Evolutionary conservation across 2,329 filamentous ascomycete genomes (phyloP).

Genomic region (Stylonectria norvegica): DNA sequence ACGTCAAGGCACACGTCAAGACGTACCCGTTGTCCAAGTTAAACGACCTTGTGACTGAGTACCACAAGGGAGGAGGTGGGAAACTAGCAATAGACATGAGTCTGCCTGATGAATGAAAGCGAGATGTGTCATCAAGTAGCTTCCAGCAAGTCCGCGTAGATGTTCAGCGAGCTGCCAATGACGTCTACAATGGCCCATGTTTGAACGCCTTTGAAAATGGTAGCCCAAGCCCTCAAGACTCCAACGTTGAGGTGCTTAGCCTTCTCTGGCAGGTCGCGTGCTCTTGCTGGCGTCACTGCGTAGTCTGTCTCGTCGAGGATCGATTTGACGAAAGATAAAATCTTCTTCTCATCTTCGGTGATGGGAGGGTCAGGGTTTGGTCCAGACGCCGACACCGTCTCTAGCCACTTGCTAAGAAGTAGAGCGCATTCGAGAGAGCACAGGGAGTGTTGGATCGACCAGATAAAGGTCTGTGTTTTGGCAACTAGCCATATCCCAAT

Average conservation of each 20-base stretch:
- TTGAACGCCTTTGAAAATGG: background rate
- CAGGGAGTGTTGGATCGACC: background rate
- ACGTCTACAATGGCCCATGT: slow-evolving; percentile 8
- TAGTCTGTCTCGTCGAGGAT: background rate
- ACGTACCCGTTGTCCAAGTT: slow-evolving; percentile 2
- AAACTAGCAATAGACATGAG: slow-evolving; percentile 8
- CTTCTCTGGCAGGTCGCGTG: background rate
- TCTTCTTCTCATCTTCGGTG: background rate
- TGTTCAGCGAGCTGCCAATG: slow-evolving; percentile 4
- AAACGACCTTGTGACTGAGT: slow-evolving; percentile 1
- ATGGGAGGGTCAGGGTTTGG: background rate
- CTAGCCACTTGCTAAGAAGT: background rate
- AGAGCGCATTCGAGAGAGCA: slow-evolving; percentile 1
- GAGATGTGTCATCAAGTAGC: background rate
- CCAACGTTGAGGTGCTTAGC: background rate
- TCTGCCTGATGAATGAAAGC: background rate
- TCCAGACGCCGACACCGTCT: background rate
- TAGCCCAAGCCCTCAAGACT: background rate
- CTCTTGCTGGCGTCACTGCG: background rate
- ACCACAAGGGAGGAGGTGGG: slow-evolving; percentile 1
- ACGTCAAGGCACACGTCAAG: background rate
- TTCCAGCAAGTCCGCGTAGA: slow-evolving; percentile 2
- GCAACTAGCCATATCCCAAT: background rate
- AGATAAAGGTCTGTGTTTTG: background rate
- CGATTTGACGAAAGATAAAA: background rate